Evolutionary conservation across 1,284 basidiomycete species (phyloP).

Genomic region (Uromyces viciae-fabae): DNA sequence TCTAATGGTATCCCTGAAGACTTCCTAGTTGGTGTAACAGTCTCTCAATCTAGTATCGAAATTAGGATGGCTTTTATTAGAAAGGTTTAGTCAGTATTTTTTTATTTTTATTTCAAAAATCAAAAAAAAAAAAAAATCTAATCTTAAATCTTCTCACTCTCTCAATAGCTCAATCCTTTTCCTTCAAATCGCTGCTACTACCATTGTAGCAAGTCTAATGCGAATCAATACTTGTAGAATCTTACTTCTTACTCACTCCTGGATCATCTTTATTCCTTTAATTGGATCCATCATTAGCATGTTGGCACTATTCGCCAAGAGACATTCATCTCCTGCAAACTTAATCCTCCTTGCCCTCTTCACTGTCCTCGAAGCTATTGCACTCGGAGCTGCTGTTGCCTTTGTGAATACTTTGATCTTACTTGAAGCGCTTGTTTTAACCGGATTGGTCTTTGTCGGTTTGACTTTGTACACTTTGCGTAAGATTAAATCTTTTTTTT

Average conservation of each 20-base stretch:
- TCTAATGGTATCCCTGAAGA: conserved; percentile 29
- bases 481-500: neutral
- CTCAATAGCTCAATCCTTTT: conserved; percentile 36
- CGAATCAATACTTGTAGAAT: conserved; percentile 6
- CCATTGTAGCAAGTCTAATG: conserved; percentile 29
- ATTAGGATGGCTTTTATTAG: conserved; percentile 44
- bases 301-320: conserved; percentile 31
- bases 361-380: conserved; percentile 39
- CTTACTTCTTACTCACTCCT: conserved; percentile 33
- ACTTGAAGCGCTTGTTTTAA: conserved; percentile 32
- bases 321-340: conserved; percentile 37
- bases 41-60: conserved; percentile 37
- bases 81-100: conserved; percentile 34
- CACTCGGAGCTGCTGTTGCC: conserved; percentile 36
- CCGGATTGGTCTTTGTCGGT: conserved; percentile 37
- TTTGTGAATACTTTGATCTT: conserved; percentile 40
- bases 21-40: conserved; percentile 33
- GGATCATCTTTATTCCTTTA: conserved; percentile 39
- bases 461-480: conserved; percentile 38
- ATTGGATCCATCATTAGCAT: conserved; percentile 33
- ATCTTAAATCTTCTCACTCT: neutral
- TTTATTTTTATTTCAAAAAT: neutral
- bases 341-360: conserved; percentile 33
- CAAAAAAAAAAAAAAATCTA: too few relatives aligned
- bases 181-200: conserved; percentile 38